Evolutionary conservation across 2,329 filamentous ascomycete species (phyloP), one percentile per base, ranked within the genome.

Genomic region (Teratosphaeria destructans): DNA sequence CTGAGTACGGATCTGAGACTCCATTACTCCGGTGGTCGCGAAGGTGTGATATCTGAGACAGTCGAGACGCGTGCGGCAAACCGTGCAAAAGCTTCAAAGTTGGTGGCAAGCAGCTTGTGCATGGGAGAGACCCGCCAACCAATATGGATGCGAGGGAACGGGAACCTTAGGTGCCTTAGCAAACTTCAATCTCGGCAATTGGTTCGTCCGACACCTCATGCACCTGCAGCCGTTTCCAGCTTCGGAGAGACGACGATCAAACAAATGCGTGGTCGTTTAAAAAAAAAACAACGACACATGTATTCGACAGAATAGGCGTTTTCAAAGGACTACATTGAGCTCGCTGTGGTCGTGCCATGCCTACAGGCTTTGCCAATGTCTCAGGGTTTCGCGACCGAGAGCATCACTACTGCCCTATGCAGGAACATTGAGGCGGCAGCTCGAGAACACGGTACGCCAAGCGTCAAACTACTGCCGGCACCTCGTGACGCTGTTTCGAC

Each of bases 1-100:
- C 61, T 71, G 71, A 7, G 70, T 64, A 55, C 68, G 68, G 61
- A 75, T 73, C 58, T 75, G 70, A 35, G 68, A 65, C 65, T 74
- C 70, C 72, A 74, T 74, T 35, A 6, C 3, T 5, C n/a, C 43
- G n/a, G 16, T 23, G 43, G 16, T 5, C 16, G 43, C 43, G 10
- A 49, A 19, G 5, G 11, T 19, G 8, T 6, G 11, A 19, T 49
- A 19, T 23, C 19, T n/a, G 43, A 49, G 23, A 23, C 23, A 49
- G 16, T 10, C 19, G 16, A 49, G 19, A n/a, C 2, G 43, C 43
- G 19, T 49, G 43, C 43, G 43, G 43, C 43, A 49, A 6, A 49
- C 16, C 43, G 43, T 23, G 23, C 23, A 23, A 23, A 23, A 23
- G 23, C 23, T 49, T 23, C 43, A 49, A 49, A 49, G 43, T 49